Base-by-base conservation (phyloP, 73 alveolate species). In the Paramecium tetraurelia region DNA sequence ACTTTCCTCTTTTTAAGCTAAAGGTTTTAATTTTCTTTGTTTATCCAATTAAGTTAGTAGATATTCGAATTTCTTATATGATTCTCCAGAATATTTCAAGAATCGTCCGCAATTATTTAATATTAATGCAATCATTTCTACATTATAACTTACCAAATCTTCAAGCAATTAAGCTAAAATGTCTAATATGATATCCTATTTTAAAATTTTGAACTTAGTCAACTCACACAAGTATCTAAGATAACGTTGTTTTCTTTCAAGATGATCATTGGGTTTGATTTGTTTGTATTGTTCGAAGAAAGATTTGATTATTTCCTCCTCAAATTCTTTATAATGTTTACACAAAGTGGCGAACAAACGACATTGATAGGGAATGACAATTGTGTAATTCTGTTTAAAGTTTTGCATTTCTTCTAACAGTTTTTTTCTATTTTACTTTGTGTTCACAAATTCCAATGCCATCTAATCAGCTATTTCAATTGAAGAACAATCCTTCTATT, bases 101-200 rank as follows among this genome's bases (percentile, higher is more conserved):
- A 89, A 89, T 89, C 90, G 46, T 16, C 94, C 94, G 40, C 80
- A 77, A 89, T 72, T 71, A 3, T 89, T 88, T 59, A 89, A 46
- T 7, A 89, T 89, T 10, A 89, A 53, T 6, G 63, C 86, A 3
- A 89, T 46, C 53, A 89, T 21, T 29, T 89, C 94, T 14, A 89
- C 84, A 46, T 89, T 70, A 71, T 89, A 70, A 89, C 80, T 70
- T 24, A 50, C 71, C 14, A 89, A 44, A 50, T 89, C 94, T 46
- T 89, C 94, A 11, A 89, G 50, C 4, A 89, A 38, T 22, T 63
- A 89, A 0, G 80, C 33, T 41, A 89, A 72, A n/a, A 89, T 89
- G 24, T 89, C 87, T 71, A 89, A 43, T 16, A 89, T 89, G 8
- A 70, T 48, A 40, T 70, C 86, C 9, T 70, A 72, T 71, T 89